A percentile compares a stretch with the other conserved stretches of the same genome.
These are phyloP conservation scores for Obelidium mucronatum DNA, from an alignment of 192 early-diverging fungal species.

Conservation along the genomic window DNA sequence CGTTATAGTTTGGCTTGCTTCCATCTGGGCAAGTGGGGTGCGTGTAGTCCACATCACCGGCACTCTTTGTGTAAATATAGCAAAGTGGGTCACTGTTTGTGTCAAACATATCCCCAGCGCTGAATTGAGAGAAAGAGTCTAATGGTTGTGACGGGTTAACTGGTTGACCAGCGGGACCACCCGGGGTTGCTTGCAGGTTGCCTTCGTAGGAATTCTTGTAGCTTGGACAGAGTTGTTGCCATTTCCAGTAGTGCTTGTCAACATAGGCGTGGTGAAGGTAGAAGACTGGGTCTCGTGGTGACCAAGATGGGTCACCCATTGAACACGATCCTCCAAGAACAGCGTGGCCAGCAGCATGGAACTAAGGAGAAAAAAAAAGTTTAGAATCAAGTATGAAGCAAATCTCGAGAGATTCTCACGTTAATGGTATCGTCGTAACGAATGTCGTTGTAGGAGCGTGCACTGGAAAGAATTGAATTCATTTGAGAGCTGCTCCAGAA, in stretches of 20 bases:
- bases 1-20: neutral
- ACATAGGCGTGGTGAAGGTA: conserved; percentile 33
- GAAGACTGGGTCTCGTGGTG: conserved; percentile 28
- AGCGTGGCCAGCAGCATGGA: neutral
- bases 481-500: neutral
- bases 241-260: conserved; percentile 24
- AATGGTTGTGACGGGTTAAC: neutral
- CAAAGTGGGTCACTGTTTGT: conserved; percentile 18
- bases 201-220: conserved; percentile 12
- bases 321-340: neutral
- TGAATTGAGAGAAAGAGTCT: neutral
- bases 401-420: neutral
- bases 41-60: conserved; percentile 5
- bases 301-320: conserved; percentile 13
- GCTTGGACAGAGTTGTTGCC: conserved; percentile 28
- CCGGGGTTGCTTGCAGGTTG: neutral
- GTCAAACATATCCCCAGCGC: conserved; percentile 4
- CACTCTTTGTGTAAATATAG: conserved; percentile 30
- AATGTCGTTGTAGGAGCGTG: neutral
- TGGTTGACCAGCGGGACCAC: neutral
- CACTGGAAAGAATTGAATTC: neutral
- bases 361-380: neutral
- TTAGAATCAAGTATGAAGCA: neutral
- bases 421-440: neutral
- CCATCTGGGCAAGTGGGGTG: neutral